Evolutionary conservation across 202 grass and related monocot genomes (phyloP), one percentile per base, ranked within the genome.

Genomic region (Panicum virgatum): DNA sequence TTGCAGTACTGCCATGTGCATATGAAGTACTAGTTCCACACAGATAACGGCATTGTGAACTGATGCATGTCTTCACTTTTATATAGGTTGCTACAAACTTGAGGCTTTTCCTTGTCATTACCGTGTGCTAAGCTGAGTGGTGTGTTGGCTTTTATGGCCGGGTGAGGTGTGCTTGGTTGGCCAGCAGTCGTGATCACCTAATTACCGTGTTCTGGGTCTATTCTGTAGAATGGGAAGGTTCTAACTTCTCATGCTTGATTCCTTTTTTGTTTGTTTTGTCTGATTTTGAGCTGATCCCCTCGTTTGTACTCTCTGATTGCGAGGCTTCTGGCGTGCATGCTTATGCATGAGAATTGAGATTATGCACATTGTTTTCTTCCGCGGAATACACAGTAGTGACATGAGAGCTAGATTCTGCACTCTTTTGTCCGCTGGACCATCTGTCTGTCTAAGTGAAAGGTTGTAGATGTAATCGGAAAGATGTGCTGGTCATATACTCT

Each of bases 181-280:
- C 18, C 46, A 79, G 13, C 36, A 12, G 19, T 46, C 38, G 46
- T 29, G 45, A 48, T 48, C 76, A 63, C 39, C 60, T 60, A 80
- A 52, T 75, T 69, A 80, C 58, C 44, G 42, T 37, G 42, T 80
- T 77, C 23, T 81, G 50, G 15, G 39, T 73, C 48, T 58, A 4
- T 19, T 34, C 12, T 79, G 47, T 79, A 50, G 74, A 60, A 51
- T 63, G 63, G 18, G 25, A 63, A 85, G 65, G 56, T 57, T 62
- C 60, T 64, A 57, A 76, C 9, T 64, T 46, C 30, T 70, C 36
- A 14, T 76, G 71, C n/a, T 80, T 75, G 61, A 36, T 76, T 43
- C 26, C 20, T 20, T 71, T 71, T 56, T 75, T 52, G 59, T 52
- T 62, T 80, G 4, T 9, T 29, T 50, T 69, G 10, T 65, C 65